These are phyloP conservation scores for Daedaleopsis nitida DNA, from an alignment of 768 basidiomycete genomes.

Conservation along the genomic window DNA sequence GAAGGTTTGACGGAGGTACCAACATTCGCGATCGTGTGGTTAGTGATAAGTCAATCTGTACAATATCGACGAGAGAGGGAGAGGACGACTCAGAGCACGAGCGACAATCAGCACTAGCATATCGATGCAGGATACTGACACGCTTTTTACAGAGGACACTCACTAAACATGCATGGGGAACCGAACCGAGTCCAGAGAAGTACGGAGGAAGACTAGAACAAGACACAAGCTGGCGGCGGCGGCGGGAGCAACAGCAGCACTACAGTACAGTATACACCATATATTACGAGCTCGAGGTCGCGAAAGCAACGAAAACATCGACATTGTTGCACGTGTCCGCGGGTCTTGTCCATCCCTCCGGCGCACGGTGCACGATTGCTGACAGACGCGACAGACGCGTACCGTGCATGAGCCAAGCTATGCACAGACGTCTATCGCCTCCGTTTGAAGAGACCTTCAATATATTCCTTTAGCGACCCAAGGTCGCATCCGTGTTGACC, in stretches of 20 bases:
- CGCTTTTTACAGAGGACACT: background rate
- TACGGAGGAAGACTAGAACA: constrained; percentile 3
- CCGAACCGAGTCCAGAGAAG: background rate
- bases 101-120: background rate
- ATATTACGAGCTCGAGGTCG: constrained; percentile 10
- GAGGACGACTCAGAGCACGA: background rate
- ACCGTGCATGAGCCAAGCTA: background rate
- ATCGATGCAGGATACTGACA: background rate
- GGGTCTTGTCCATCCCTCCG: constrained; percentile 14
- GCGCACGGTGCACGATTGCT: background rate
- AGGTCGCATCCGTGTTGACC: constrained; percentile 9
- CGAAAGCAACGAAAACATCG: constrained; percentile 24
- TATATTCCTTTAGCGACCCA: constrained; percentile 5
- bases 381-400: background rate
- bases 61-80: background rate
- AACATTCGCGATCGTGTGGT: background rate
- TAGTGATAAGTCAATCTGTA: constrained; percentile 17
- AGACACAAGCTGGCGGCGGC: constrained; percentile 5
- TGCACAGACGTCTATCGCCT: background rate
- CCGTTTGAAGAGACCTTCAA: background rate
- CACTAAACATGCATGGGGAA: background rate
- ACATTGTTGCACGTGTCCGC: constrained; percentile 12
- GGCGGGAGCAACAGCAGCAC: constrained; percentile 7
- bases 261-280: constrained; percentile 13
- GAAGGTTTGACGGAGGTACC: background rate